phyloP scores from a whole-genome alignment of 2,329 filamentous ascomycete species.

The Allantophomopsis cytisporea region DNA sequence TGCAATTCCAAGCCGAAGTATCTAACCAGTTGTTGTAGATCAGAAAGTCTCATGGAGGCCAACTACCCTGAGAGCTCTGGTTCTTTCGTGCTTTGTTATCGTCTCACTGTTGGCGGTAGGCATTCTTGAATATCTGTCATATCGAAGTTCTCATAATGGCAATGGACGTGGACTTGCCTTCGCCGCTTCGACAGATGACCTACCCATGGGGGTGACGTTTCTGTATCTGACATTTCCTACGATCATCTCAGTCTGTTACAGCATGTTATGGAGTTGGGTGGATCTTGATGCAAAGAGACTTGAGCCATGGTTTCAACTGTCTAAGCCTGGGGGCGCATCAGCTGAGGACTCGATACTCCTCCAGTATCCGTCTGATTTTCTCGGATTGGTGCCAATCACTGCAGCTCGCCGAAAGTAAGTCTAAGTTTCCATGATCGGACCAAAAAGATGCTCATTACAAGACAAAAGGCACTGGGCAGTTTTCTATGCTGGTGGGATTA shows the following conservation, averaged over 20 bases:
- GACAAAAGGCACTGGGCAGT: constrained; percentile 35
- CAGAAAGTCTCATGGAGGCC: constrained; percentile 20
- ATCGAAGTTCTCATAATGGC: constrained; percentile 17
- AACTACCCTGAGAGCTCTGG: constrained; percentile 18
- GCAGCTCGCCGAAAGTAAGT: constrained; percentile 19
- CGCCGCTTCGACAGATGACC: constrained; percentile 10
- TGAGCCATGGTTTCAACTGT: constrained; percentile 46
- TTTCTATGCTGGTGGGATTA: constrained; percentile 29
- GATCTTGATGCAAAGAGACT: constrained; percentile 44
- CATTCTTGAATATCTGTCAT: constrained; percentile 29
- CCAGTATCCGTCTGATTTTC: constrained; percentile 36
- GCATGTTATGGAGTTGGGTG: constrained; percentile 43
- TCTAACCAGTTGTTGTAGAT: no score
- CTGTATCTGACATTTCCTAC: constrained; percentile 38
- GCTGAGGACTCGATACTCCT: constrained; percentile 33
- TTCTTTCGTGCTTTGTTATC: constrained; percentile 22
- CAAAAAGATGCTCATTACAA: neutral
- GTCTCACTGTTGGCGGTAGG: constrained; percentile 25
- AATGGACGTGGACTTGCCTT: constrained; percentile 23
- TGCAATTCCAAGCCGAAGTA: no score
- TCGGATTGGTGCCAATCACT: constrained; percentile 26
- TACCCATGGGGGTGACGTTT: constrained; percentile 23
- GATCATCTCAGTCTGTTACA: constrained; percentile 37
- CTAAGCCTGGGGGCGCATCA: constrained; percentile 25
- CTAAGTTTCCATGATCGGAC: neutral